Base-by-base conservation (phyloP, 1,139 yeast genomes). In the Magnusiomyces magnusii region DNA sequence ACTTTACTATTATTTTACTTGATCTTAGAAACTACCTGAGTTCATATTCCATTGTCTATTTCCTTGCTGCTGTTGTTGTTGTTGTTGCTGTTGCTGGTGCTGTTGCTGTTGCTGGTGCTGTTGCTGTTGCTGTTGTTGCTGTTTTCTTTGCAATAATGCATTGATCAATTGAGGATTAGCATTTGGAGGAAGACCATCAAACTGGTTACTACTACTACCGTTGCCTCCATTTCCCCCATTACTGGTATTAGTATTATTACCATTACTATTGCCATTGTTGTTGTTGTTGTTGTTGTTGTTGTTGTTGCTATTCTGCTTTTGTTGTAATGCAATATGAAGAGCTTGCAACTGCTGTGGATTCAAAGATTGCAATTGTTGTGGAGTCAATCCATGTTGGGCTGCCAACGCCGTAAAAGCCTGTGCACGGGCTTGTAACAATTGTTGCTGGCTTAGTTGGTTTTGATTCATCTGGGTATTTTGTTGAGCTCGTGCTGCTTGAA, bases 11-110 rank as follows among this genome's bases (percentile, higher is more conserved):
- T n/a, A n/a, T n/a, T n/a, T n/a, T 9, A 7, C 57, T 25, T 54
- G 51, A 57, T 57, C 51, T 82, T 92, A 92, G 83, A 92, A 92
- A 97, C 92, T 91, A 66, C 95, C 96, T 36, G 97, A 90, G 67
- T 31, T 31, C 13, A 31, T 19, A 21, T 23, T 23, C 49, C 49
- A 44, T 21, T 19, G 49, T 9, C 10, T 44, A 17, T 44, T 44
- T 21, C 42, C 56, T 28, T 53, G 56, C 36, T 41, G 50, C 53
- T 28, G 39, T 19, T 34, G 39, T 31, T 31, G 31, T 24, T n/a
- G n/a, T 28, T 51, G 42, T 47, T 47, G 28, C 21, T 50, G 53
- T 25, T 27, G 39, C 19, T 50, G 53, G 21, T 50, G 53, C 53
- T 41, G 47, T n/a, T 41, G 47, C 17, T 41, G 47, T 41, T 41